phyloP scores from a whole-genome alignment of 1,284 basidiomycete species.

The Boletus mariae region DNA sequence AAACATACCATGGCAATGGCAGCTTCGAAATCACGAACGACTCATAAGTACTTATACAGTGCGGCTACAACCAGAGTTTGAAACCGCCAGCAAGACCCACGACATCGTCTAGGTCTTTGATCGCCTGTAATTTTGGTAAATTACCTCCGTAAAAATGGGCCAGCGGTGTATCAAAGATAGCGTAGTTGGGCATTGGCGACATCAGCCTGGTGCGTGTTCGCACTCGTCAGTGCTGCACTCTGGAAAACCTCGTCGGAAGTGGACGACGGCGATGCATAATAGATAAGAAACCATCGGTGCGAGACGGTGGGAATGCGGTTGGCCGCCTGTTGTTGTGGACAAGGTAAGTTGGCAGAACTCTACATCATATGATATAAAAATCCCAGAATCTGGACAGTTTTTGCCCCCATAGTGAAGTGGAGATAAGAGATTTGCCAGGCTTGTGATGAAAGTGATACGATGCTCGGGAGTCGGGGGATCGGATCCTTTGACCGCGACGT shows the following conservation, averaged over 20 bases:
- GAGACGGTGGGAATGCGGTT: conserved; percentile 47
- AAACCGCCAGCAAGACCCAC: conserved; percentile 28
- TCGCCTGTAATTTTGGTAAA: conserved; percentile 33
- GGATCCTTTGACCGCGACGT: background rate
- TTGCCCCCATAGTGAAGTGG: conserved; percentile 1
- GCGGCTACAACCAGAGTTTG: background rate
- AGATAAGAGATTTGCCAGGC: background rate
- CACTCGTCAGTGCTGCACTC: conserved; percentile 37
- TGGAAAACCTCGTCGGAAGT: conserved; percentile 39
- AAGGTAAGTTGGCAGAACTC: conserved; percentile 47
- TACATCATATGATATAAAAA: conserved; percentile 41
- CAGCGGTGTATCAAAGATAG: conserved; percentile 44
- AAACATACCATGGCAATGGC: too few relatives aligned
- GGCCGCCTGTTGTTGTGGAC: conserved; percentile 33
- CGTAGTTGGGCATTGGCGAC: conserved; percentile 38
- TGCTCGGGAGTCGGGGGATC: background rate
- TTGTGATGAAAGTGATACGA: background rate
- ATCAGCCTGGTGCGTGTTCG: conserved; percentile 10
- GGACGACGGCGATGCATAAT: conserved; percentile 40
- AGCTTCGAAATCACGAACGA: too few relatives aligned
- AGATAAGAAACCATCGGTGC: conserved; percentile 38
- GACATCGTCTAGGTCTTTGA: conserved; percentile 49
- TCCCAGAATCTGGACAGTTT: conserved; percentile 12
- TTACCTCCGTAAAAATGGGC: conserved; percentile 47
- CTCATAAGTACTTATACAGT: background rate